Base-by-base conservation (phyloP, 345 rosid species). In the Hevea brasiliensis region DNA sequence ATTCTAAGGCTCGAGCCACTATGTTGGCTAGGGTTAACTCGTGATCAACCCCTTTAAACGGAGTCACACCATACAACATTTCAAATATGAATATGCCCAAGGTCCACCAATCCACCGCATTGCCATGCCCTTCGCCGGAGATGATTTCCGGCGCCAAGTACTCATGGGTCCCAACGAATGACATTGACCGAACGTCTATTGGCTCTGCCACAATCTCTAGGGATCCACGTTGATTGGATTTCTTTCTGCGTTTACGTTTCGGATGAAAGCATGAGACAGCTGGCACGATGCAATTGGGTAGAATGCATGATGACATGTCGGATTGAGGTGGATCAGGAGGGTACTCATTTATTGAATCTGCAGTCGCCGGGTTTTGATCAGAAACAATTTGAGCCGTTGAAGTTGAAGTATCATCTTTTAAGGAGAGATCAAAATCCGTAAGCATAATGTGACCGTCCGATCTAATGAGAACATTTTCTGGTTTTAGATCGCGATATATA, bases 31-130 rank as follows among this genome's bases (percentile, higher is more conserved):
- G 74, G 74, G 92, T 86, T 24, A 87, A 4, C 77, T 88, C 92
- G 53, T 88, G 80, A 60, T 87, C 89, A 6, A 65, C 26, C 62
- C 87, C 92, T 71, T 82, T 86, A 37, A 86, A 88, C 8, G 92
- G 92, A 0, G 92, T 88, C 37, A 67, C 73, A 0, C 89, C 90
- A 5, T 85, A 86, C 68, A 86, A 82, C 74, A 88, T 70, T 73
- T 88, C 90, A 27, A 75, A 88, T 40, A 88, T 67, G 82, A 88
- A 86, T 61, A 88, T 73, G 13, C 92, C 92, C 8, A 88, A 47
- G 24, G 92, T 86, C 92, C 92, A 88, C 90, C 92, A 88, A 61
- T 88, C 92, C 79, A 89, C 92, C 0, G 89, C 90, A 23, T 62
- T 89, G 61, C 92, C 92, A 12, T 89, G 92, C 0, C 90, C 92